phyloP scores from a whole-genome alignment of 768 basidiomycete species.

The Boletus reticulatus region DNA sequence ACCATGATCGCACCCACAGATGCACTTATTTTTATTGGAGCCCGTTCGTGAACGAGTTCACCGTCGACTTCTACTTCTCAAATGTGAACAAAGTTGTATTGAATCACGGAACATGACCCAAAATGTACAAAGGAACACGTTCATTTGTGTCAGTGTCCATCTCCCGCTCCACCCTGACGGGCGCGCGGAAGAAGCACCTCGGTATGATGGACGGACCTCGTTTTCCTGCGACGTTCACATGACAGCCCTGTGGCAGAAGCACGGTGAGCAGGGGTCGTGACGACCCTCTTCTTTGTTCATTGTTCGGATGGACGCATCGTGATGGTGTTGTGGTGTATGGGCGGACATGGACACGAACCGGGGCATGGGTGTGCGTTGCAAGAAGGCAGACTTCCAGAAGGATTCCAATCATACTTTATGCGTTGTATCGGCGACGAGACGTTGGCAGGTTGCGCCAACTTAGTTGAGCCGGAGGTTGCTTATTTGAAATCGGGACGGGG shows the following conservation, averaged over 20 bases:
- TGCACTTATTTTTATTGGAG: not conserved
- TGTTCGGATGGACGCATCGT: not conserved
- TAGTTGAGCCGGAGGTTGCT: not conserved
- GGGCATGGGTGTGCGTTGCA: not conserved
- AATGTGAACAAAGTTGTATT: not conserved
- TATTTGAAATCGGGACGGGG: too few relatives aligned
- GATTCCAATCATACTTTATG: not conserved
- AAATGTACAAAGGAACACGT: not conserved
- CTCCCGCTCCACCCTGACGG: constrained; percentile 15
- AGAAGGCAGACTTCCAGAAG: not conserved
- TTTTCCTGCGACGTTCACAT: constrained; percentile 10
- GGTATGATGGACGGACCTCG: not conserved
- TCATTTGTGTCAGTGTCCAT: constrained; percentile 4
- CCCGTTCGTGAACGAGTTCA: not conserved
- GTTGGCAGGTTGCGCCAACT: not conserved
- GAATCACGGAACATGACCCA: constrained; percentile 1
- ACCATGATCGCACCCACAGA: not conserved
- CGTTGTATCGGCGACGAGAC: too few relatives aligned
- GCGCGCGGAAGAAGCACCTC: not conserved
- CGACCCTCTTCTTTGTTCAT: constrained; percentile 2
- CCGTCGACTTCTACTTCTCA: constrained; percentile 2
- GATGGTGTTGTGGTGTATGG: not conserved
- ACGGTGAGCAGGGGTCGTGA: constrained; percentile 1
- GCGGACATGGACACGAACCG: not conserved
- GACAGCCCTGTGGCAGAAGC: constrained; percentile 14